Evolutionary conservation across 176 grass and related monocot genomes (phyloP).

Genomic region (Musa itinerans): DNA sequence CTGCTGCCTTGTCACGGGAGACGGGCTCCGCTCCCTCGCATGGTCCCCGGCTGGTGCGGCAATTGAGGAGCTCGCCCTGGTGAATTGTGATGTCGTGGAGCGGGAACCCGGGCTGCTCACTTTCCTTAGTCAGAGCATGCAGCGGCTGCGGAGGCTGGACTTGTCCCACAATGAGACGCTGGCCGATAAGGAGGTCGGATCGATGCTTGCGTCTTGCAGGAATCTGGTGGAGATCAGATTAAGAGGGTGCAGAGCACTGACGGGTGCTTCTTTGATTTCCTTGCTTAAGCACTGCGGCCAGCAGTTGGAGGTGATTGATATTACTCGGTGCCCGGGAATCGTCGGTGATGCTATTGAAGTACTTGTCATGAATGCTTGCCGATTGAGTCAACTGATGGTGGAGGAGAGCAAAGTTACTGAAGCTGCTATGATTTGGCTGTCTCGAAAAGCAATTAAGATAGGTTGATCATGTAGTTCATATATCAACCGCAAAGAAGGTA

Average conservation of each 20-base stretch:
- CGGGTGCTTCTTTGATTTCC: conserved; percentile 25
- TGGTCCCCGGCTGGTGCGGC: conserved; percentile 33
- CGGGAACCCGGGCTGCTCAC: conserved; percentile 63
- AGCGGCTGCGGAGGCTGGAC: conserved; percentile 43
- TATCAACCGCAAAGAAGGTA: not conserved
- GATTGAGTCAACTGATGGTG: conserved; percentile 43
- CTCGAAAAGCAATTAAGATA: conserved; percentile 46
- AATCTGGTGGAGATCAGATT: conserved; percentile 66
- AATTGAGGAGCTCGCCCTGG: conserved; percentile 77
- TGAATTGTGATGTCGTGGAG: conserved; percentile 79
- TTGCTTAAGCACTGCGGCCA: conserved; percentile 58
- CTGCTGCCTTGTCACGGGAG: conserved; percentile 79
- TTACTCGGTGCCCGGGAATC: conserved; percentile 46
- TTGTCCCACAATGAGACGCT: conserved; percentile 77
- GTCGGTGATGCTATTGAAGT: conserved; percentile 27
- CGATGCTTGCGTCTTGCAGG: conserved; percentile 76
- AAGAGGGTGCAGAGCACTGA: conserved; percentile 51
- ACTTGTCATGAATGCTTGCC: conserved; percentile 34
- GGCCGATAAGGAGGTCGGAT: conserved; percentile 56
- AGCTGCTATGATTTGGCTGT: conserved; percentile 23
- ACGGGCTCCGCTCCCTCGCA: conserved; percentile 72
- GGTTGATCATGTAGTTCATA: conserved; percentile 21
- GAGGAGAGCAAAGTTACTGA: conserved; percentile 48
- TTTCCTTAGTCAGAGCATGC: conserved; percentile 85
- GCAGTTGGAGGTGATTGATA: conserved; percentile 55